Evolutionary conservation across 768 basidiomycete species (phyloP).

Genomic region (Leccinum truebloodii): DNA sequence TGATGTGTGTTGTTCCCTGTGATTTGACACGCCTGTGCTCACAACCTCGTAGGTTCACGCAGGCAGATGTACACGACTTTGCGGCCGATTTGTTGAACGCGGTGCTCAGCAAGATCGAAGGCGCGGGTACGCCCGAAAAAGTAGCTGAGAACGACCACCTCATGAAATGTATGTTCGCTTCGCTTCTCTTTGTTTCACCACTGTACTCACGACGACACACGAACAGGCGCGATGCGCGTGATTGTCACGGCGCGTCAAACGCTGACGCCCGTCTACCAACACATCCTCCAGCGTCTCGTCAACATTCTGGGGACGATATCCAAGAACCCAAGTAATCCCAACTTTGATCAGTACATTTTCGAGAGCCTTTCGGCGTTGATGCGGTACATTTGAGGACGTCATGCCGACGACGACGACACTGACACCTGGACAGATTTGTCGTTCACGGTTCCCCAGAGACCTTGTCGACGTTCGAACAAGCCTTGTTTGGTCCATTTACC

Average conservation of each 20-base stretch:
- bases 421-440: conserved; percentile 61
- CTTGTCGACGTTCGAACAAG: conserved; percentile 72
- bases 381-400: conserved; percentile 49
- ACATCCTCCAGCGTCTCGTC: conserved; percentile 67
- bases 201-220: conserved; percentile 1
- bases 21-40: background rate
- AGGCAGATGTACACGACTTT: conserved; percentile 82
- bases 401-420: background rate
- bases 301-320: conserved; percentile 83
- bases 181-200: background rate
- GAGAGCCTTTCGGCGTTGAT: conserved; percentile 95
- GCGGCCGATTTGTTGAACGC: conserved; percentile 73
- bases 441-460: conserved; percentile 70
- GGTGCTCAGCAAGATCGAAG: conserved; percentile 78
- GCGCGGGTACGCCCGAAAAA: conserved; percentile 81
- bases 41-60: conserved; percentile 63
- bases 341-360: conserved; percentile 97
- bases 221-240: conserved; percentile 85
- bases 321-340: conserved; percentile 96
- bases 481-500: conserved; percentile 83
- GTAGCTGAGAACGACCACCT: conserved; percentile 96
- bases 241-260: conserved; percentile 85
- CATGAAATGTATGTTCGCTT: conserved; percentile 79
- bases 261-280: conserved; percentile 66
- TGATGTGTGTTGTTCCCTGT: conserved; percentile 56